Base-by-base conservation (phyloP, 1,284 basidiomycete species). In the Leucoagaricus sp. region DNA sequence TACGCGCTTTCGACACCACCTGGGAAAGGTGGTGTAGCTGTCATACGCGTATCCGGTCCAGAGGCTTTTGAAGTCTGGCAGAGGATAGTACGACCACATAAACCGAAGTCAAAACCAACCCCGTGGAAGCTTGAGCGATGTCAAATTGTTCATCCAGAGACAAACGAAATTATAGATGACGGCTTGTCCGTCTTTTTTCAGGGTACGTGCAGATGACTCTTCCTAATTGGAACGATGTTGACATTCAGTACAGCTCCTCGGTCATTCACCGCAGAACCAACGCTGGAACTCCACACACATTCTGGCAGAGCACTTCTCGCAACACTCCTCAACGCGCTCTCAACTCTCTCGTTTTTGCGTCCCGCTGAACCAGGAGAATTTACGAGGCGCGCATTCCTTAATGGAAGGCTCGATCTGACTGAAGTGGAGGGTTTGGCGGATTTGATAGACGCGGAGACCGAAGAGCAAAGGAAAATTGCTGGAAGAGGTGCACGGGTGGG, bases 311-410 rank as follows among this genome's bases (percentile, higher is more conserved):
- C 94, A 0, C 80, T 94, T 33, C 79, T 93, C 59, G 72, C 85
- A 2, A 84, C 89, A 2, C 75, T 92, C 9, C 79, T 95, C 19
- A 65, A 70, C 2, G 83, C 89, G 1, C 74, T 95, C 6, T 81
- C 85, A 0, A 67, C 66, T 50, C 61, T 92, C 12, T 79, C 82
- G 0, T 80, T 75, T 57, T 84, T 85, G 55, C 83, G 93, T 7
- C 86, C 87, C 4, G 94, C 93, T 0, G 86, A 89, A 64, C 83
- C 86, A 5, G 93, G 94, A 45, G 94, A 96, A 70, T 96, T 96
- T 66, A 94, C 93, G 4, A 79, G 87, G 44, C 85, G 91, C 38
- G 92, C 93, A 0, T 93, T 92, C 62, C 76, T 87, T 44, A 84
- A 84, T 21, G 92, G 92, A 0, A 78, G 91, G 33, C 74, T 96